Conservation (phyloP, 2,329 filamentous ascomycete species). For the Apiospora saccharicola region DNA sequence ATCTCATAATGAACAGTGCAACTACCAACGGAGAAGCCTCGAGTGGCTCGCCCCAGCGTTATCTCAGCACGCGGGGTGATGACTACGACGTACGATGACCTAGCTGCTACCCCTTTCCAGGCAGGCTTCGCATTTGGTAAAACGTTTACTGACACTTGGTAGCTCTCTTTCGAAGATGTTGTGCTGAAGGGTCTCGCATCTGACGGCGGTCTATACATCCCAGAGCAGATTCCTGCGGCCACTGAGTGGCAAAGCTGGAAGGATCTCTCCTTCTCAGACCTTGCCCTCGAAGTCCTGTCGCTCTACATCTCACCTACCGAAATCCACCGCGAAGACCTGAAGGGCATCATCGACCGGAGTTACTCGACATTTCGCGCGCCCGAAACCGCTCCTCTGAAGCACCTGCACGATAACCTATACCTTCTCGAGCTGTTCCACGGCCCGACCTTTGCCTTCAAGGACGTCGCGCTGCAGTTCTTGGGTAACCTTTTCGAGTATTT, state of each 20-base stretch:
- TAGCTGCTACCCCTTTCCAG: constrained; percentile 28
- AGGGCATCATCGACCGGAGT: constrained; percentile 81
- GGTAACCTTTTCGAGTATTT: constrained; percentile 97
- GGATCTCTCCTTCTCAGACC: constrained; percentile 78
- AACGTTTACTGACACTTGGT: constrained; percentile 27
- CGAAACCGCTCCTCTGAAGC: constrained; percentile 80
- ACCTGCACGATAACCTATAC: constrained; percentile 81
- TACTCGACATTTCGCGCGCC: constrained; percentile 88
- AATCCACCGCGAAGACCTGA: constrained; percentile 82
- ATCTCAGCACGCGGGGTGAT: constrained; percentile 59
- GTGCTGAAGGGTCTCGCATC: constrained; percentile 87
- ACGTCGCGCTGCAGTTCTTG: constrained; percentile 90
- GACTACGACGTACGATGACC: constrained; percentile 53
- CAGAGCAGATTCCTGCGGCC: constrained; percentile 75
- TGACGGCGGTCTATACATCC: constrained; percentile 90
- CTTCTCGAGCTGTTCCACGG: constrained; percentile 96
- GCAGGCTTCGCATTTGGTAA: constrained; percentile 19
- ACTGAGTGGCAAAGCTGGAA: constrained; percentile 74
- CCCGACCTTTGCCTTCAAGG: constrained; percentile 95
- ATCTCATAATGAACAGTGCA: constrained; percentile 45
- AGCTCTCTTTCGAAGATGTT: constrained; percentile 91
- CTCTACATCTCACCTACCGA: constrained; percentile 87
- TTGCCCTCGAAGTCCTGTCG: constrained; percentile 85
- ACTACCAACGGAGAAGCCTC: constrained; percentile 43
- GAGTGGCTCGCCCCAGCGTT: constrained; percentile 52